A percentile compares a stretch with the other conserved stretches of the same genome.
Conservation (phyloP, 2,329 filamentous ascomycete genomes). For the Myriosclerotinia curreyana region DNA sequence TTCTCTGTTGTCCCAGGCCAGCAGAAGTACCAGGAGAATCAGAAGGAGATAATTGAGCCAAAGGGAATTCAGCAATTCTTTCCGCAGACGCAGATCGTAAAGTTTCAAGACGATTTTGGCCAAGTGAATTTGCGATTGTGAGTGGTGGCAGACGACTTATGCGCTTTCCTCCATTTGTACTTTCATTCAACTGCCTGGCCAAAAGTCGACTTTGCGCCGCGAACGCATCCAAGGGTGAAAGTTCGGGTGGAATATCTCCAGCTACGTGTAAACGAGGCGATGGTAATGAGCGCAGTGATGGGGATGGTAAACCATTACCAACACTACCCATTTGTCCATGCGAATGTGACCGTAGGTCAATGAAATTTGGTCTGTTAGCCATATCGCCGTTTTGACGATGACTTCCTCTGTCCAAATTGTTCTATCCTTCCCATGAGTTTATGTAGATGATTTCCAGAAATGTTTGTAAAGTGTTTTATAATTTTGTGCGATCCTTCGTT, state of each 20-base stretch:
- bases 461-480: neutral
- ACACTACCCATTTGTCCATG: slow-evolving; percentile 31
- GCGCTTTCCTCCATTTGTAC: slow-evolving; percentile 67
- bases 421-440: slow-evolving; percentile 11
- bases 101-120: slow-evolving; percentile 75
- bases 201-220: slow-evolving; percentile 86
- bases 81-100: slow-evolving; percentile 73
- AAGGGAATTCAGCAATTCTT: slow-evolving; percentile 36
- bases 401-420: slow-evolving; percentile 15
- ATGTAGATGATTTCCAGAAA: slow-evolving; percentile 5
- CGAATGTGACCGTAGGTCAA: slow-evolving; percentile 38
- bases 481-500: neutral
- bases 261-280: slow-evolving; percentile 76
- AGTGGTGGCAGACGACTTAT: slow-evolving; percentile 83
- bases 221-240: slow-evolving; percentile 94
- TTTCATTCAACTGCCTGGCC: slow-evolving; percentile 81
- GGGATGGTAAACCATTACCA: slow-evolving; percentile 29
- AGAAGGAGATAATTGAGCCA: neutral
- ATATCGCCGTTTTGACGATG: slow-evolving; percentile 26
- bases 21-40: slow-evolving; percentile 39
- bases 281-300: slow-evolving; percentile 31
- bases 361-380: slow-evolving; percentile 36
- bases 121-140: slow-evolving; percentile 76
- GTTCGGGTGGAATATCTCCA: slow-evolving; percentile 79
- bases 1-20: slow-evolving; percentile 46